phyloP scores from a whole-genome alignment of 345 rosid species.

The Hibiscus mutabilis region DNA sequence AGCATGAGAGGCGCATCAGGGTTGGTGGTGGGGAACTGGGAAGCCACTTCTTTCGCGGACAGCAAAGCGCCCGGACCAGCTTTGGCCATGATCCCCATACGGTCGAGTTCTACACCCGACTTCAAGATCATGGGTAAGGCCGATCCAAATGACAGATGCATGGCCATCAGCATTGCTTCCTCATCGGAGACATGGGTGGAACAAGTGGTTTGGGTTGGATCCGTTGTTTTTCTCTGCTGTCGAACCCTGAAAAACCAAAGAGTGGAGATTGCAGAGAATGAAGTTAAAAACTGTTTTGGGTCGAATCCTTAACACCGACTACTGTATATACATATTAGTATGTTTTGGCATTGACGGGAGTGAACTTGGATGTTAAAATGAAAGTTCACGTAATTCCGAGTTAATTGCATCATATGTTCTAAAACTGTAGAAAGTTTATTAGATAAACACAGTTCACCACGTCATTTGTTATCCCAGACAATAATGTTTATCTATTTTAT shows the following conservation, averaged over 20 bases:
- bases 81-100: slow-evolving; percentile 73
- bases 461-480: no score
- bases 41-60: slow-evolving; percentile 59
- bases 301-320: no score
- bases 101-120: slow-evolving; percentile 79
- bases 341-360: no score
- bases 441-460: no score
- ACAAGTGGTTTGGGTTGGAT: slow-evolving; percentile 62
- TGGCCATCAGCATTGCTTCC: slow-evolving; percentile 63
- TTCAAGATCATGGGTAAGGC: slow-evolving; percentile 82
- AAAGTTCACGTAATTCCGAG: no score
- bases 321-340: no score
- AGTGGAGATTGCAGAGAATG: not conserved
- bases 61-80: slow-evolving; percentile 40
- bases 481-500: no score
- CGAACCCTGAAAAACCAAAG: no score
- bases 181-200: slow-evolving; percentile 54
- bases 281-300: no score
- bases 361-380: no score
- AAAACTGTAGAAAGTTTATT: no score
- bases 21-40: slow-evolving; percentile 64
- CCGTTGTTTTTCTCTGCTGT: slow-evolving; percentile 39
- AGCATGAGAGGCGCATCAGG: slow-evolving; percentile 68
- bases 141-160: slow-evolving; percentile 65
- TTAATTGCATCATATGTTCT: no score